Percentiles rank a stretch among this genome's conserved stretches.
Evolutionary conservation across 2,329 filamentous ascomycete genomes (phyloP).

Genomic region (Penicillium freii): DNA sequence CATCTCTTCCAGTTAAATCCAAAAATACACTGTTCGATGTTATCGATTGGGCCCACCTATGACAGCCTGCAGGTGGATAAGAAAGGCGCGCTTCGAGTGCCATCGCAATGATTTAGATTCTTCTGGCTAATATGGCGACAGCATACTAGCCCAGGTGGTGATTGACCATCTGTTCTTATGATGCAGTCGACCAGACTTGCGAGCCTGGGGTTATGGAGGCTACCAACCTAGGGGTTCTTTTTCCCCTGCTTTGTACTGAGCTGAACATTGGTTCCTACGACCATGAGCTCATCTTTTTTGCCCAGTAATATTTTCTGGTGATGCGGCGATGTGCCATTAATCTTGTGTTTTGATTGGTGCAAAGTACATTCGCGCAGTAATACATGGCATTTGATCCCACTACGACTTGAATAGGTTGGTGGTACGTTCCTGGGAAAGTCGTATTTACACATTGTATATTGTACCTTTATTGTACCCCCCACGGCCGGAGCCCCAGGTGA

Average conservation of each 20-base stretch:
- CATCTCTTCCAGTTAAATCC: conserved; percentile 37
- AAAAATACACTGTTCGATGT: background rate
- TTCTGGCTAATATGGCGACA: background rate
- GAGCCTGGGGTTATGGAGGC: background rate
- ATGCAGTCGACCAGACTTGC: background rate
- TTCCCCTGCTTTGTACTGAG: background rate
- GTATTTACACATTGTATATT: background rate
- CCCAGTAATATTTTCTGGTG: background rate
- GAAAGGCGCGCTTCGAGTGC: background rate
- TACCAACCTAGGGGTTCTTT: background rate
- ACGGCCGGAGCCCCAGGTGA: background rate
- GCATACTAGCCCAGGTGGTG: background rate
- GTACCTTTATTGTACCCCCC: background rate
- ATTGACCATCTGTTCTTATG: background rate
- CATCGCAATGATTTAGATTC: background rate
- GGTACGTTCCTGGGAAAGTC: background rate
- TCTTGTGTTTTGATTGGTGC: background rate
- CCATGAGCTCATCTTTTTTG: background rate
- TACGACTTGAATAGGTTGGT: background rate
- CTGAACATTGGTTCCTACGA: background rate
- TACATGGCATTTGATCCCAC: background rate
- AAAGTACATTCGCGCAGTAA: background rate
- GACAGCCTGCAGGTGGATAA: background rate
- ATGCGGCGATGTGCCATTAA: background rate
- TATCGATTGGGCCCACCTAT: background rate